Evolutionary conservation across 2,329 filamentous ascomycete species (phyloP).

Genomic region (Thielaviopsis ethacetica): DNA sequence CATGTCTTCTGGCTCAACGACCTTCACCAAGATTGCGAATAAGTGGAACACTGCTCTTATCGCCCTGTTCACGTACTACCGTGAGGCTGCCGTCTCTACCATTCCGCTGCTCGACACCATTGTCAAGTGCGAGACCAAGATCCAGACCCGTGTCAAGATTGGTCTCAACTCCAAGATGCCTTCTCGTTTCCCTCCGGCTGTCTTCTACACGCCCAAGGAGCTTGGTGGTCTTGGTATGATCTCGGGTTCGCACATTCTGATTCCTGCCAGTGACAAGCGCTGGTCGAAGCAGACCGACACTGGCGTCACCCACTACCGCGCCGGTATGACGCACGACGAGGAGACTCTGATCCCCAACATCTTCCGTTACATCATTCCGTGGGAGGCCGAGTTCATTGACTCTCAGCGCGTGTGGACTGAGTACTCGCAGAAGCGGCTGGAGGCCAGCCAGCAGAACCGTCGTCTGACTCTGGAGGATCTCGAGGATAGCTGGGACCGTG

Average conservation of each 20-base stretch:
- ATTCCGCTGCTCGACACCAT: conserved; percentile 90
- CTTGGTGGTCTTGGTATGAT: conserved; percentile 97
- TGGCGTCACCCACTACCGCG: conserved; percentile 89
- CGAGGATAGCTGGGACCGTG: conserved; percentile 96
- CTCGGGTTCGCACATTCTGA: conserved; percentile 92
- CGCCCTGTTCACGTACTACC: conserved; percentile 94
- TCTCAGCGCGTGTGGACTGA: conserved; percentile 98
- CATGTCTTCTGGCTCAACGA: conserved; percentile 98
- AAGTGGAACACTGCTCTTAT: conserved; percentile 99
- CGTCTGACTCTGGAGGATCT: conserved; percentile 88
- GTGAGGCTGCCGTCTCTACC: conserved; percentile 91
- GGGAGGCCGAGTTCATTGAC: conserved; percentile 98
- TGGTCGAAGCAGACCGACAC: conserved; percentile 98
- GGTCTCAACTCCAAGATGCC: conserved; percentile 99
- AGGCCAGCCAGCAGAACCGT: conserved; percentile 94
- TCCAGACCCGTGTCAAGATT: conserved; percentile 97
- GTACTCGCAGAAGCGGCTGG: conserved; percentile 92
- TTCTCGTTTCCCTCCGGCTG: conserved; percentile 90
- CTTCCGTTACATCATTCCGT: conserved; percentile 97
- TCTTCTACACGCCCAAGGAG: conserved; percentile 98
- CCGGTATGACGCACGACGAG: conserved; percentile 96
- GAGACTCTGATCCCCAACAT: conserved; percentile 98
- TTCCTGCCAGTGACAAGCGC: conserved; percentile 91
- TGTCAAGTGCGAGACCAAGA: conserved; percentile 98
- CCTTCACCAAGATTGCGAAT: conserved; percentile 98